phyloP scores from a whole-genome alignment of 2,329 filamentous ascomycete genomes.

The Pseudocercospora macadamiae region DNA sequence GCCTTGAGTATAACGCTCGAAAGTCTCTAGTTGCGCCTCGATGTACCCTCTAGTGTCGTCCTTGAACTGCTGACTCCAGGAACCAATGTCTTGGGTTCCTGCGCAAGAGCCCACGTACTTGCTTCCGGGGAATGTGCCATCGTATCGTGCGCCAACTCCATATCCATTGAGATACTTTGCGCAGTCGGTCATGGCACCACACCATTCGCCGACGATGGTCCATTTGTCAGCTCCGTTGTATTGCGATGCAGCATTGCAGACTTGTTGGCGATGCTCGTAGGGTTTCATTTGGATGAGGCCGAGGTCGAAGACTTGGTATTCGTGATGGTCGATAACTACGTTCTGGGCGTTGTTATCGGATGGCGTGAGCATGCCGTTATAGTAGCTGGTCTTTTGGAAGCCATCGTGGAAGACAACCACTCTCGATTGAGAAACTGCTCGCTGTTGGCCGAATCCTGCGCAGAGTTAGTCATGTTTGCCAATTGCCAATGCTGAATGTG shows the following conservation, averaged over 20 bases:
- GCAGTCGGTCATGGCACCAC: slow-evolving; percentile 66
- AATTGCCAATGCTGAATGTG: not conserved
- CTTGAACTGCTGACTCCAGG: slow-evolving; percentile 51
- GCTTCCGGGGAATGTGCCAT: slow-evolving; percentile 56
- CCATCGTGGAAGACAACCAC: slow-evolving; percentile 63
- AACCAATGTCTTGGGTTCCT: slow-evolving; percentile 52
- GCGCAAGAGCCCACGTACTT: slow-evolving; percentile 58
- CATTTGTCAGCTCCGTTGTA: slow-evolving; percentile 64
- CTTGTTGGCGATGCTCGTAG: slow-evolving; percentile 57
- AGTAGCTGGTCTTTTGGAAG: slow-evolving; percentile 57
- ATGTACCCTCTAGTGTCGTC: slow-evolving; percentile 56
- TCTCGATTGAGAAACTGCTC: slow-evolving; percentile 34
- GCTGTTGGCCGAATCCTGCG: slow-evolving; percentile 45
- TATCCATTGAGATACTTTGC: slow-evolving; percentile 57
- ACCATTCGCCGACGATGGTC: slow-evolving; percentile 71
- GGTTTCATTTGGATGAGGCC: slow-evolving; percentile 54
- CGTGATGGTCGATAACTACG: slow-evolving; percentile 68
- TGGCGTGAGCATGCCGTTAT: slow-evolving; percentile 64
- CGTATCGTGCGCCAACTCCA: slow-evolving; percentile 62
- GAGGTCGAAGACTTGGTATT: slow-evolving; percentile 67
- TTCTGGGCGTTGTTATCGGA: slow-evolving; percentile 55
- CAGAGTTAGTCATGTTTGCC: not conserved
- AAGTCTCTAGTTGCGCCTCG: slow-evolving; percentile 58
- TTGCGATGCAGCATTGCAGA: slow-evolving; percentile 56
- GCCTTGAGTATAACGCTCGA: slow-evolving; percentile 55